Base-by-base conservation (phyloP, 163 green algal species). In the Smithsoniella earleae region DNA sequence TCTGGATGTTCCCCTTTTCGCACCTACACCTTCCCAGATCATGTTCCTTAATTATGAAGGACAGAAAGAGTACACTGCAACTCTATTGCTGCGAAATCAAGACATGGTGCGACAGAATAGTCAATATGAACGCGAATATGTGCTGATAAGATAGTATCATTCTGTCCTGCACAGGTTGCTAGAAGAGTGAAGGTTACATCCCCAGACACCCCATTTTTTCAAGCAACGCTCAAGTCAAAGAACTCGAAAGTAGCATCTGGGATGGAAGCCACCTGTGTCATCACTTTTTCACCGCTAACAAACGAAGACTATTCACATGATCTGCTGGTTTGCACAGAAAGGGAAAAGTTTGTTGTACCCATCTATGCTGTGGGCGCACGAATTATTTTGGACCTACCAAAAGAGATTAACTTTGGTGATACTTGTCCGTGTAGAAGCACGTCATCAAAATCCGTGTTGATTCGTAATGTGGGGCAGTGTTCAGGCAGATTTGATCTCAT, bases 341-440 rank as follows among this genome's bases (percentile, higher is more conserved):
- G 89, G 1, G 89, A 95, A 74, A 87, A 87, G 78, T 95, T 91
- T 64, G 25, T 91, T 6, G 85, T 95, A 40, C 89, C 86, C 2
- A 54, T 94, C 22, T 28, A 82, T 2, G 86, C 81, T 20, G 54
- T 73, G 5, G 84, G 86, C 3, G 76, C 75, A 40, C 78, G 78
- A 25, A 66, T 82, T 25, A 84, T 80, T 34, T 80, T 95, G 31
- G 83, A 93, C 75, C 77, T 95, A 34, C 87, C 89, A 20, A 85
- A 91, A 74, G 27, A 65, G 2, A 45, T 95, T 1, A 46, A 82
- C 3, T 88, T 92, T 46, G 74, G 73, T 46, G 55, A 75, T 18
- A 38, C 65, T 74, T 44, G 30, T 62, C 83, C 45, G 76, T 77
- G 3, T 86, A 86, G 62, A 77, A 74, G 31, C 77, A 76, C 4